Evolutionary conservation across 768 basidiomycete genomes (phyloP).

Genomic region (Leccinellum rugosiceps): DNA sequence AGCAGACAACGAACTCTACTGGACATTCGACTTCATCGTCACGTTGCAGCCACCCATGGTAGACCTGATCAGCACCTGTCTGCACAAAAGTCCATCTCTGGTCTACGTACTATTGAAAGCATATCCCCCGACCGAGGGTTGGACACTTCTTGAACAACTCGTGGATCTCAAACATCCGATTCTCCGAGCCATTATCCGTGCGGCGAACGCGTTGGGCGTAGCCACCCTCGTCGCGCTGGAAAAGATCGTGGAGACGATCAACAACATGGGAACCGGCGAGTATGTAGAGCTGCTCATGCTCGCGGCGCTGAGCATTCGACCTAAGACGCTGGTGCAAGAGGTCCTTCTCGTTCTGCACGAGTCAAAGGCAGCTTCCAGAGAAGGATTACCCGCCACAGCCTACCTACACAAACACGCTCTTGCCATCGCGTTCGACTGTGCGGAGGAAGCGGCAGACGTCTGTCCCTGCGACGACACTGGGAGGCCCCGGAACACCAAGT

Average conservation of each 20-base stretch:
- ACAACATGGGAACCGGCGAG: slow-evolving; percentile 34
- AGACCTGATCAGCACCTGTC: slow-evolving; percentile 36
- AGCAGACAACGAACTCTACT: slow-evolving; percentile 52
- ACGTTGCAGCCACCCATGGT: slow-evolving; percentile 26
- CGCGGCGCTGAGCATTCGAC: slow-evolving; percentile 48
- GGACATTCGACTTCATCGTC: slow-evolving; percentile 45
- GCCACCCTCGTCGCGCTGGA: slow-evolving; percentile 59
- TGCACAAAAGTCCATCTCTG: slow-evolving; percentile 52
- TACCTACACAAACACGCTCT: slow-evolving; percentile 57
- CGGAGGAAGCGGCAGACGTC: slow-evolving; percentile 63
- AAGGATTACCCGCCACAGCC: slow-evolving; percentile 23
- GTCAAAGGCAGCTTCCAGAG: slow-evolving; percentile 28
- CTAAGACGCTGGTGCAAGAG: slow-evolving; percentile 54
- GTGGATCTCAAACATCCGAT: slow-evolving; percentile 31
- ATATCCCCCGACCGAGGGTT: slow-evolving; percentile 42
- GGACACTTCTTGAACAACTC: slow-evolving; percentile 33
- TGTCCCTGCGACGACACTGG: slow-evolving; percentile 68
- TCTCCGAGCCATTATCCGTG: slow-evolving; percentile 48
- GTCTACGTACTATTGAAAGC: slow-evolving; percentile 50
- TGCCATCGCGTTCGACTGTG: slow-evolving; percentile 57
- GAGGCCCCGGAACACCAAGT: slow-evolving; percentile 41
- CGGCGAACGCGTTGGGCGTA: slow-evolving; percentile 52
- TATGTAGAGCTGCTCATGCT: slow-evolving; percentile 56
- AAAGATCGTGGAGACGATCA: slow-evolving; percentile 47
- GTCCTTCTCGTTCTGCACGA: slow-evolving; percentile 59